Percentiles rank a stretch among this genome's conserved stretches.
Evolutionary conservation across 805 yeast genomes (phyloP).

Genomic region (Cyberlindnera amylophila): DNA sequence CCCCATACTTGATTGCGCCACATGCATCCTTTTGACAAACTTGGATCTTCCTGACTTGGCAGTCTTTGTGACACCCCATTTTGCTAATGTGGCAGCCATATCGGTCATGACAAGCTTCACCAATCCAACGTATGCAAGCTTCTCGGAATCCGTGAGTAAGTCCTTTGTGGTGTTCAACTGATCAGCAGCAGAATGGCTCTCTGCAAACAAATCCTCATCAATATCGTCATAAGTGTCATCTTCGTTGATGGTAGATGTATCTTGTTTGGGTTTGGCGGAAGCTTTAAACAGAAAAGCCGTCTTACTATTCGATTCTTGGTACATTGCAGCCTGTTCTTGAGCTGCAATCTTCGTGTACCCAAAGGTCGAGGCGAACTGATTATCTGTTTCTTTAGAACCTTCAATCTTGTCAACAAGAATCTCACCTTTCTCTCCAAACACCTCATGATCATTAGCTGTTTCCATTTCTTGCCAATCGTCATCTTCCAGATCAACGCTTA

Average conservation of each 20-base stretch:
- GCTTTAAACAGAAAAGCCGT: constrained; percentile 52
- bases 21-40: constrained; percentile 56
- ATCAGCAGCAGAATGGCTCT: constrained; percentile 44
- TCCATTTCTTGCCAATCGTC: constrained; percentile 85
- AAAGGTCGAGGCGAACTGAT: constrained; percentile 27
- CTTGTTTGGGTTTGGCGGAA: background rate
- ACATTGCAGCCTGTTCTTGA: constrained; percentile 79
- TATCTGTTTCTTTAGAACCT: constrained; percentile 1
- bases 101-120: constrained; percentile 71
- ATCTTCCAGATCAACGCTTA: constrained; percentile 27
- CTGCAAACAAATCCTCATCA: constrained; percentile 36
- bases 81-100: constrained; percentile 79
- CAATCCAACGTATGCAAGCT: constrained; percentile 88
- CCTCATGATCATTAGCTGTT: constrained; percentile 69
- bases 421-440: constrained; percentile 79
- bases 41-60: constrained; percentile 39
- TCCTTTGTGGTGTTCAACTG: constrained; percentile 78
- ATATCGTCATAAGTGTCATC: constrained; percentile 25
- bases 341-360: constrained; percentile 87
- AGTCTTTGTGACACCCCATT: constrained; percentile 43
- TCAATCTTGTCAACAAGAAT: constrained; percentile 36
- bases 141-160: constrained; percentile 77
- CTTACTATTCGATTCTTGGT: constrained; percentile 48
- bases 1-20: constrained; percentile 73
- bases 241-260: constrained; percentile 18